Percentiles rank a stretch among this genome's conserved stretches.
Conservation (phyloP, 1,284 basidiomycete genomes). For the Apiotrichum laibachii region DNA sequence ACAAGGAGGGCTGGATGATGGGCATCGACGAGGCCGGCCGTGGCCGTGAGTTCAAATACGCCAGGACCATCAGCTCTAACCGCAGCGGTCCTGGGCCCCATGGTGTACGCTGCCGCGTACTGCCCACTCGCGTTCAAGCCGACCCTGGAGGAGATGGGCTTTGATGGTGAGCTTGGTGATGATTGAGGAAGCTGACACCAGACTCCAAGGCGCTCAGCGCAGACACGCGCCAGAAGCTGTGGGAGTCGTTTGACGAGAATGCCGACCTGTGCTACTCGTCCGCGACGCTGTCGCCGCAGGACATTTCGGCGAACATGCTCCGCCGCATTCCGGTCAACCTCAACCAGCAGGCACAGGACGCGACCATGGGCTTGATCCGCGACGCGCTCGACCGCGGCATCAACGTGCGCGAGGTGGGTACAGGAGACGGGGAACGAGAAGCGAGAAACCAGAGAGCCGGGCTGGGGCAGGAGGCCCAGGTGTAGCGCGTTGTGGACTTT, state of each 20-base stretch:
- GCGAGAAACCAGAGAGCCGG: too few species aligned
- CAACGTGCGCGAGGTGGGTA: constrained; percentile 69
- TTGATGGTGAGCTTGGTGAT: constrained; percentile 61
- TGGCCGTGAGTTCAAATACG: constrained; percentile 58
- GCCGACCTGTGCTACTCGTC: constrained; percentile 54
- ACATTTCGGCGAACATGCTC: constrained; percentile 89
- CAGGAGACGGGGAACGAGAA: background rate
- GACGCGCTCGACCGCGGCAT: constrained; percentile 78
- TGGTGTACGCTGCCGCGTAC: constrained; percentile 94
- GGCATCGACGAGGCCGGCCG: constrained; percentile 97
- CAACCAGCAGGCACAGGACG: constrained; percentile 87
- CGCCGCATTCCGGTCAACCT: constrained; percentile 78
- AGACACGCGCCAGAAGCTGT: constrained; percentile 59
- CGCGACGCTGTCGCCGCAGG: constrained; percentile 62
- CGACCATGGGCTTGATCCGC: constrained; percentile 82
- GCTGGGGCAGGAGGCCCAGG: background rate
- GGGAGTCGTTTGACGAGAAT: constrained; percentile 40
- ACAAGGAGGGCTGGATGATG: constrained; percentile 62
- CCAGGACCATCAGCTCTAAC: constrained; percentile 3
- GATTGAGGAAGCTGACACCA: constrained; percentile 13
- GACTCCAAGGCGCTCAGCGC: constrained; percentile 86
- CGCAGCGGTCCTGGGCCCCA: constrained; percentile 56
- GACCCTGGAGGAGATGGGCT: constrained; percentile 74
- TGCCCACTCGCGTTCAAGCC: constrained; percentile 78
- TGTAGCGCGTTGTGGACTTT: too few species aligned